These are phyloP conservation scores for Chaetomiaceae sp. DNA, from an alignment of 2,329 filamentous ascomycete genomes.

Conservation along the genomic window DNA sequence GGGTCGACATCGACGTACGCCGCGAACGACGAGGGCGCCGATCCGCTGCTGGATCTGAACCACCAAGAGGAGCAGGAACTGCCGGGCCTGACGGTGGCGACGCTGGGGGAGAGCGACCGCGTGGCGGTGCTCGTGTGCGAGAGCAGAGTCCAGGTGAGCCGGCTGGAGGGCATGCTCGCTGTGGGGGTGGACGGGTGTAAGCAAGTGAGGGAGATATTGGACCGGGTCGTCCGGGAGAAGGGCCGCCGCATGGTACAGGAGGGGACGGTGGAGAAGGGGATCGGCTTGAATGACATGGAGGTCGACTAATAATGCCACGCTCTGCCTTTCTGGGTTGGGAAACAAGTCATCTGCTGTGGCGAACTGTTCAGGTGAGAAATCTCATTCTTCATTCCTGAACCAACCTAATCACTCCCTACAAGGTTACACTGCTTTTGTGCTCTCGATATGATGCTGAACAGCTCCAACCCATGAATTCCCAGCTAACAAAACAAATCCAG, in stretches of 20 bases:
- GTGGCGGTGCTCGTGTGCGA: constrained; percentile 81
- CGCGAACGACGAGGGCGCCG: constrained; percentile 62
- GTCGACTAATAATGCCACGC: constrained; percentile 34
- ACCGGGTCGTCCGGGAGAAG: constrained; percentile 70
- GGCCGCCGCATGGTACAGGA: constrained; percentile 60
- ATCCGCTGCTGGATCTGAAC: constrained; percentile 78
- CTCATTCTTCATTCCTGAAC: background rate
- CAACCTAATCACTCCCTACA: background rate
- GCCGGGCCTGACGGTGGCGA: constrained; percentile 82
- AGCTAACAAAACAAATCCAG: constrained; percentile 19
- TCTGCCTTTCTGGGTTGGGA: background rate
- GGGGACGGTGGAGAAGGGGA: constrained; percentile 46
- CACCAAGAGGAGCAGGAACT: constrained; percentile 79
- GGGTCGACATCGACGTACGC: constrained; percentile 69
- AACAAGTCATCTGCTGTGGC: background rate
- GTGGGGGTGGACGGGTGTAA: constrained; percentile 90
- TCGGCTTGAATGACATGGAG: constrained; percentile 45
- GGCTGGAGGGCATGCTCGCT: constrained; percentile 87
- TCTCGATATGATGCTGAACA: background rate
- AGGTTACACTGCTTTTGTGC: background rate
- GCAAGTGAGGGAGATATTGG: constrained; percentile 75
- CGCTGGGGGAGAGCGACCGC: constrained; percentile 67
- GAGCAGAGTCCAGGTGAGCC: constrained; percentile 74
- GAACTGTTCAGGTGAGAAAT: constrained; percentile 12
- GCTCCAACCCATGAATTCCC: background rate